Conservation (phyloP, 345 rosid species). For the thale cress (Arabidopsis thaliana) region TAIR10.1 NC_003074.8:2464501-2465000, state of each 20-base stretch:
- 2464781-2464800: not conserved
- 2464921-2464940: too few relatives aligned
- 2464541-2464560: conserved; percentile 16
- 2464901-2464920: too few relatives aligned
- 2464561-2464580: conserved; percentile 17
- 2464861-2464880: conserved; percentile 12
- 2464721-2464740: conserved; percentile 19
- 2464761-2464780: not conserved
- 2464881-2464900: not conserved
- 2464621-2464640: not conserved
- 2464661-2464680: not conserved
- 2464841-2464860: conserved; percentile 31
- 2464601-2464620: not conserved
- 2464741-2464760: not conserved
- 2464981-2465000: too few relatives aligned
- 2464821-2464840: conserved; percentile 2
- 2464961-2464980: too few relatives aligned
- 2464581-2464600: conserved; percentile 9
- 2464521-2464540: not conserved
- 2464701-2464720: not conserved
- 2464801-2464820: not conserved
- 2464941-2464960: too few relatives aligned
- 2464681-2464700: not conserved
- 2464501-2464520: conserved; percentile 16
- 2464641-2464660: not conserved